These are phyloP conservation scores for Eutrema salsugineum DNA, from an alignment of 441 rosid species.

Conservation along the genomic window DNA sequence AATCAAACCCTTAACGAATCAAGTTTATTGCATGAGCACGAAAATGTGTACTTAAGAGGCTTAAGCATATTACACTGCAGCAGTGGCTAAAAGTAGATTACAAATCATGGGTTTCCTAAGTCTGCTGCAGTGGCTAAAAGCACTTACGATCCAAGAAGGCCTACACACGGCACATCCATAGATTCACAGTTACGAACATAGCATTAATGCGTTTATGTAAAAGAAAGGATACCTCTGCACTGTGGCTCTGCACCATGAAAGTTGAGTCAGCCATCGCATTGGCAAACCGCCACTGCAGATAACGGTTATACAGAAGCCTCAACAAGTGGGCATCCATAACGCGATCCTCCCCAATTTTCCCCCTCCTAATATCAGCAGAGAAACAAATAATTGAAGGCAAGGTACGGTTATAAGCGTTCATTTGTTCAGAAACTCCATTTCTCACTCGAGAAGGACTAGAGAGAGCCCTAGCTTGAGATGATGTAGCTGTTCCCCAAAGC, in stretches of 20 bases:
- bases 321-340: slow-evolving; percentile 59
- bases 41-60: not conserved
- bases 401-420: slow-evolving; percentile 37
- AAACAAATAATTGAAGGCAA: slow-evolving; percentile 70
- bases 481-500: slow-evolving; percentile 46
- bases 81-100: not conserved
- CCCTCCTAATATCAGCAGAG: slow-evolving; percentile 67
- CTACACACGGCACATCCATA: not conserved
- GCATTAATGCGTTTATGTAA: not conserved
- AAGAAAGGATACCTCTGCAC: slow-evolving; percentile 49
- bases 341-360: slow-evolving; percentile 59
- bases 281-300: slow-evolving; percentile 64
- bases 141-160: not conserved
- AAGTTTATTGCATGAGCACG: not conserved
- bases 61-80: not conserved
- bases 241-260: slow-evolving; percentile 47
- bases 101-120: not conserved
- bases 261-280: slow-evolving; percentile 68
- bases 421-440: slow-evolving; percentile 38
- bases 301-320: slow-evolving; percentile 66
- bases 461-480: slow-evolving; percentile 47
- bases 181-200: not conserved
- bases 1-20: not conserved
- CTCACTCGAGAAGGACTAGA: slow-evolving; percentile 62
- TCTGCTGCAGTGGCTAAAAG: slow-evolving; percentile 2